Conservation (phyloP, 371 early-diverging fungal species). For the Conidiobolus coronatus region DNA sequence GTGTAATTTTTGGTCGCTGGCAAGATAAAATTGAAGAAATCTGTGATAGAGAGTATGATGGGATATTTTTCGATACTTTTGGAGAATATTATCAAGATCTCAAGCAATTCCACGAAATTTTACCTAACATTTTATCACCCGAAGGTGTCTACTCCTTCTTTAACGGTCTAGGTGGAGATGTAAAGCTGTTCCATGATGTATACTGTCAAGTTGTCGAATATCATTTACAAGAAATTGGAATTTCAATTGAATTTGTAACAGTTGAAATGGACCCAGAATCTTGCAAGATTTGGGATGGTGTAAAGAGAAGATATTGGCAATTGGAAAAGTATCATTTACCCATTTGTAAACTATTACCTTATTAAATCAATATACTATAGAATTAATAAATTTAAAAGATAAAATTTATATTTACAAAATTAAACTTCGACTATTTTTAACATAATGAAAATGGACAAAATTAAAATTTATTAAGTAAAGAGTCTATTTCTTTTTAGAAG, state of each 20-base stretch:
- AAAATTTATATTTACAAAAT: too few species aligned
- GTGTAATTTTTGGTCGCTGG: conserved; percentile 79
- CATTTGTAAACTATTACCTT: conserved; percentile 26
- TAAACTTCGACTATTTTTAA: too few species aligned
- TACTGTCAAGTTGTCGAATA: conserved; percentile 64
- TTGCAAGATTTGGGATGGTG: conserved; percentile 77
- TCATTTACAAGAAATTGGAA: conserved; percentile 56
- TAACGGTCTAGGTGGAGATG: conserved; percentile 82
- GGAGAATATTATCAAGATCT: conserved; percentile 85
- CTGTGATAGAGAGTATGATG: conserved; percentile 38
- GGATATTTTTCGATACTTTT: conserved; percentile 86
- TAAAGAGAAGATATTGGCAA: conserved; percentile 62
- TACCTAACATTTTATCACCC: conserved; percentile 48
- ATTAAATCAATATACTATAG: conserved; percentile 3
- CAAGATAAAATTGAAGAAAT: conserved; percentile 66
- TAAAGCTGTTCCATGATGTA: conserved; percentile 86
- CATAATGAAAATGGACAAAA: too few species aligned
- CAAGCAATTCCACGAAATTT: conserved; percentile 57
- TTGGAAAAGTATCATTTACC: conserved; percentile 55
- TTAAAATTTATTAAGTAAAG: too few species aligned
- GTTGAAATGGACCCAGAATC: conserved; percentile 45
- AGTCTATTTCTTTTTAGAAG: conserved; percentile 12
- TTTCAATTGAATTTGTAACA: conserved; percentile 40
- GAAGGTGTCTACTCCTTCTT: conserved; percentile 81
- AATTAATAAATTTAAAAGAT: too few species aligned